Conservation (phyloP, 371 early-diverging fungal species). For the Choanephora cucurbitarum region DNA sequence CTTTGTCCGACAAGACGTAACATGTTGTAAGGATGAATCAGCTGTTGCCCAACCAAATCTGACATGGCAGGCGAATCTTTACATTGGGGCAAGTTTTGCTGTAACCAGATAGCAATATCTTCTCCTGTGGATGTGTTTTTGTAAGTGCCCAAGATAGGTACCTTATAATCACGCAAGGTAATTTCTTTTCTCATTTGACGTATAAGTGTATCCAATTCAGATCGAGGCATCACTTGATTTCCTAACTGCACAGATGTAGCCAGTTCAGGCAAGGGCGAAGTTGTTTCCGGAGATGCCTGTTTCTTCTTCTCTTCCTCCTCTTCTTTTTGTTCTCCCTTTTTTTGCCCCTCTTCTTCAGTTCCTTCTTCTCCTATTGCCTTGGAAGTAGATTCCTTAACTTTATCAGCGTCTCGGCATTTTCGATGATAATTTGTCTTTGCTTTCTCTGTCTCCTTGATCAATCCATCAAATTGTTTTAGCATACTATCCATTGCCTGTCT, state of each 20-base stretch:
- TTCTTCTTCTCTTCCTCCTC: conserved; percentile 20
- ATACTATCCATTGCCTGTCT: conserved; percentile 63
- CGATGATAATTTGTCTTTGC: conserved; percentile 46
- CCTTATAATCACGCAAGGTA: conserved; percentile 63
- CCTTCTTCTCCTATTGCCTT: conserved; percentile 1
- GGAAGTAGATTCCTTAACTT: conserved; percentile 42
- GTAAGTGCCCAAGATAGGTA: conserved; percentile 73
- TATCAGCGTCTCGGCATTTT: conserved; percentile 55
- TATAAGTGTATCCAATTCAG: conserved; percentile 35
- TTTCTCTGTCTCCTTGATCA: conserved; percentile 53
- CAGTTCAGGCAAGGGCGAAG: neutral
- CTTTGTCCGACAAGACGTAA: conserved; percentile 72
- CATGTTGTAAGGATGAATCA: conserved; percentile 63
- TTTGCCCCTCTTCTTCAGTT: neutral
- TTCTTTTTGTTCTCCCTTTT: no score
- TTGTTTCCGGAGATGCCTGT: no score
- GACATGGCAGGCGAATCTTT: conserved; percentile 66
- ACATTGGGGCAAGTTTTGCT: conserved; percentile 62
- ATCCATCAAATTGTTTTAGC: conserved; percentile 56
- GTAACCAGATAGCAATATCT: conserved; percentile 71
- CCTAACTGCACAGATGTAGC: conserved; percentile 24
- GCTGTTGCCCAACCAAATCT: conserved; percentile 70
- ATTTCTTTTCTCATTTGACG: conserved; percentile 61
- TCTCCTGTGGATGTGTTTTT: conserved; percentile 69
- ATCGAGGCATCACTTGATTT: conserved; percentile 32